Base-by-base conservation (phyloP, 441 rosid genomes). In the Flueggea neowawraea region DNA sequence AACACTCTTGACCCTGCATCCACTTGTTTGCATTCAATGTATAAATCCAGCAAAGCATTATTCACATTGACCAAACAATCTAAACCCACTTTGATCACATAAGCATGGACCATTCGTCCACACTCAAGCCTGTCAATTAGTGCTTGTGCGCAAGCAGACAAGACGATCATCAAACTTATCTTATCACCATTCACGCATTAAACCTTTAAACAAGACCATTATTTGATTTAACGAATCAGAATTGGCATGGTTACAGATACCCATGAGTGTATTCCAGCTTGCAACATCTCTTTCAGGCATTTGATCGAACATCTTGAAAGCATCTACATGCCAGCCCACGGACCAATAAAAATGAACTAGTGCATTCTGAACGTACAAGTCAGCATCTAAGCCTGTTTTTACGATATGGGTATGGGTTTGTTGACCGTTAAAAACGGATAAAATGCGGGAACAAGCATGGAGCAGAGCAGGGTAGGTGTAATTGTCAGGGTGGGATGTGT, bases 11-110 rank as follows among this genome's bases (percentile, higher is more conserved):
- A 51, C 6, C 73, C 78, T 17, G 43, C 64, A 33, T 62, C 61
- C 45, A 60, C 62, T 16, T 64, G 50, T 41, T 64, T 61, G 43
- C 72, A 57, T 63, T 70, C 72, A 14, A 58, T 31, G 52, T 78
- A 78, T 61, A 69, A 49, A 16, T 60, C 39, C 69, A 72, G 52
- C 16, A 75, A n/a, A 0, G 73, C 82, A 78, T 69, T 78, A 12
- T 13, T 55, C 54, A 72, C 61, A 55, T 50, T 64, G 58, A 58
- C 43, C 3, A 31, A 14, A 7, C 61, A 61, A 10, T 50, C 57
- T 12, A 75, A 54, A 2, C 76, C 80, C 32, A 54, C 39, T 65
- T 75, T 75, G 31, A 64, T 55, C 14, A 58, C 66, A 62, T 28
- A 65, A 51, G 39, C 63, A 62, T 72, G 74, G 3, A 69, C 16